Base-by-base conservation (phyloP, 1,139 yeast species). In the Saccharomyces uvarum region DNA sequence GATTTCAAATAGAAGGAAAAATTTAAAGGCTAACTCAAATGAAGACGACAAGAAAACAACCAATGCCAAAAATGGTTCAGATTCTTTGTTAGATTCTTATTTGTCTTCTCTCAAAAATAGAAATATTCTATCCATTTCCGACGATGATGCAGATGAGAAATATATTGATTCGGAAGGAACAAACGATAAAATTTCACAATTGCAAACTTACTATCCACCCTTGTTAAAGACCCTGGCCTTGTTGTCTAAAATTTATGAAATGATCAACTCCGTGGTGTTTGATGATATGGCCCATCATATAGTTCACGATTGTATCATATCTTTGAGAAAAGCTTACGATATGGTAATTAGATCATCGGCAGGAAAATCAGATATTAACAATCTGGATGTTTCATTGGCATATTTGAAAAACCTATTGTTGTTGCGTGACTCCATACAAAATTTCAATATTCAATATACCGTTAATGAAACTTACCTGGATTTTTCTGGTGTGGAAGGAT, bases 241-340 rank as follows among this genome's bases (percentile, higher is more conserved):
- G 14, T 73, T 91, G 33, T 84, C 91, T 26, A 87, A 83, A 64
- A 85, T 91, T 24, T 88, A 89, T 66, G 95, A 88, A 64, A 75
- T 90, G 61, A 80, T 91, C 27, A 84, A 85, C 60, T 81, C 86
- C 1, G 75, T 80, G 8, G 88, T 90, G 1, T 91, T 91, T 71
- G 96, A 90, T 65, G 96, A 89, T 65, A 72, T 91, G 59, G 96
- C 97, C 0, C 96, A 90, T 68, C 82, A 86, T 54, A 83, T 89
- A 56, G 88, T 91, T 4, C 96, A 88, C 66, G 81, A 86, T 50
- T 86, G 95, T 63, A 78, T 91, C 44, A 68, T 73, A 52, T 86
- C 82, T 31, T 76, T 77, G 68, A 79, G 73, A 68, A 75, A 65
- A 63, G 88, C 87, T 6, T 80, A 78, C 60, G 73, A 68, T 1